A percentile compares a stretch with the other conserved stretches of the same genome.
These are phyloP conservation scores for Arachis stenosperma DNA, from an alignment of 306 rosid species.

Conservation along the genomic window DNA sequence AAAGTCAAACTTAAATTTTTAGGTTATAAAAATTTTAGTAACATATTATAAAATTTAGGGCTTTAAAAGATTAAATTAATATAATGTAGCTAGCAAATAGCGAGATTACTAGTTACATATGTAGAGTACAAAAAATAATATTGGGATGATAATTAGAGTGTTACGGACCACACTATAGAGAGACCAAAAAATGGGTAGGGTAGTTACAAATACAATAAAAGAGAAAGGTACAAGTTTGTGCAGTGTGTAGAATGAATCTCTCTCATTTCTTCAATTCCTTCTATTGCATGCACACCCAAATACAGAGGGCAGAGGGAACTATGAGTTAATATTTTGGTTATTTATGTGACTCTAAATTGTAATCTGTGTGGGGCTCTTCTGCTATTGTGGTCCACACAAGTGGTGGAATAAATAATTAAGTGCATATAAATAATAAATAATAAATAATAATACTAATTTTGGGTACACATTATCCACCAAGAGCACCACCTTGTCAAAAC, in stretches of 20 bases:
- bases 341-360: conserved; percentile 7
- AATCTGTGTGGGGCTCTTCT: not conserved
- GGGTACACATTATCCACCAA: conserved; percentile 47
- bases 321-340: not conserved
- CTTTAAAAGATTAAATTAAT: too few species aligned
- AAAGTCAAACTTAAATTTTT: too few species aligned
- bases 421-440: too few species aligned
- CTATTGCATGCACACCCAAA: not conserved
- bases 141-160: too few species aligned
- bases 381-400: conserved; percentile 43
- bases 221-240: not conserved
- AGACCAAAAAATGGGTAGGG: conserved; percentile 12
- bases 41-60: too few species aligned
- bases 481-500: conserved; percentile 37
- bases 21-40: too few species aligned
- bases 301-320: conserved; percentile 27
- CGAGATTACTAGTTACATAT: too few species aligned
- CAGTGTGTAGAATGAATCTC: not conserved
- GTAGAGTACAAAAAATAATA: too few species aligned
- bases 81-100: too few species aligned
- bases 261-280: not conserved
- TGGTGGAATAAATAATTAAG: conserved; percentile 5
- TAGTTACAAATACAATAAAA: not conserved
- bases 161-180: too few species aligned
- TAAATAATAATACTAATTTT: conserved; percentile 25